phyloP scores from a whole-genome alignment of 2,329 filamentous ascomycete genomes.

The Trichoderma citrinoviride region DNA sequence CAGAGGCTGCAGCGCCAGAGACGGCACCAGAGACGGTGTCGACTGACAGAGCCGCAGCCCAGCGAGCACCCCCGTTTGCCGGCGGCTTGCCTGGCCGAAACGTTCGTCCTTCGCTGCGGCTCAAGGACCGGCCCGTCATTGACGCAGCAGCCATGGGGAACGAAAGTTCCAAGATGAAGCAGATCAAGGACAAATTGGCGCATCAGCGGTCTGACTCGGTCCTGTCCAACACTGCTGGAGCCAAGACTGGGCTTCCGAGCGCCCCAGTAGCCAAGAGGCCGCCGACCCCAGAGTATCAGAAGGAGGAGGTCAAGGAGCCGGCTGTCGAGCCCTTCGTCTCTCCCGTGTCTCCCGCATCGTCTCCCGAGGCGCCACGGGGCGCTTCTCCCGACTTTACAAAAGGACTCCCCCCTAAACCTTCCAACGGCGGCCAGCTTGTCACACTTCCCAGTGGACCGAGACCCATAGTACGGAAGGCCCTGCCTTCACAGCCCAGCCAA shows the following conservation, averaged over 20 bases:
- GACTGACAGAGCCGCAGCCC: background rate
- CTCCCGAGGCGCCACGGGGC: conserved; percentile 38
- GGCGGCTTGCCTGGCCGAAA: conserved; percentile 33
- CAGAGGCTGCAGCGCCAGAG: background rate
- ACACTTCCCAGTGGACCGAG: conserved; percentile 19
- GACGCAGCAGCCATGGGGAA: conserved; percentile 34
- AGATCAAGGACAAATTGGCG: conserved; percentile 33
- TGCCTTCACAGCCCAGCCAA: conserved; percentile 26
- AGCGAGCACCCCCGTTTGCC: conserved; percentile 23
- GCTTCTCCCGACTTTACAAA: conserved; percentile 24
- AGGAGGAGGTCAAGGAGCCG: conserved; percentile 41
- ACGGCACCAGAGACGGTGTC: background rate
- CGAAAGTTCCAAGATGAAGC: conserved; percentile 34
- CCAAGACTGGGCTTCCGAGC: conserved; percentile 9
- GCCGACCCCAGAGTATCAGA: conserved; percentile 50
- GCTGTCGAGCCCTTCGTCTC: conserved; percentile 39
- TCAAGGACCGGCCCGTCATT: conserved; percentile 23
- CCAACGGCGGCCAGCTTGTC: conserved; percentile 13
- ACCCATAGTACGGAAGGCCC: conserved; percentile 30
- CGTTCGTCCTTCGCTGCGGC: conserved; percentile 26
- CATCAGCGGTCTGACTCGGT: conserved; percentile 26
- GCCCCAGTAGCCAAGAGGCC: conserved; percentile 37
- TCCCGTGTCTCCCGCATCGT: conserved; percentile 46
- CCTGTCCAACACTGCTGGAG: conserved; percentile 4
- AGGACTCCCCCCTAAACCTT: conserved; percentile 22